These are phyloP conservation scores for Exophiala aquamarina DNA, from an alignment of 2,329 filamentous ascomycete genomes.

Conservation along the genomic window DNA sequence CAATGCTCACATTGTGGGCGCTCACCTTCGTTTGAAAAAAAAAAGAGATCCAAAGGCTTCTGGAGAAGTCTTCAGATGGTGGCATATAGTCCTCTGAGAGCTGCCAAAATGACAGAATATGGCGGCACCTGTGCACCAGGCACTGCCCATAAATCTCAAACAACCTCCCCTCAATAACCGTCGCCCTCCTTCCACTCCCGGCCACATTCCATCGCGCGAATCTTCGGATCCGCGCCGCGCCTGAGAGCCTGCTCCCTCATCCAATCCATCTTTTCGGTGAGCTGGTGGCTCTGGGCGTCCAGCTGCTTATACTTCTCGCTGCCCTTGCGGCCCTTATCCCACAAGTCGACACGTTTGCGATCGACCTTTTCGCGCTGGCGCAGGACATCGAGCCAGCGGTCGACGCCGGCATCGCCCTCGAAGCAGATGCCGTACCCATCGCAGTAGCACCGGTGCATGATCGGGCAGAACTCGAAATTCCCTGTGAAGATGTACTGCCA, in stretches of 20 bases:
- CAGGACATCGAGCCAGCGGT: conserved; percentile 47
- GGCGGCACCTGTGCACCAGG: no score
- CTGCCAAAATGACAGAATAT: no score
- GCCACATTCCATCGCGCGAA: conserved; percentile 53
- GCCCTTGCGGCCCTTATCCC: conserved; percentile 30
- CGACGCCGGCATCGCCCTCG: conserved; percentile 49
- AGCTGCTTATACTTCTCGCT: conserved; percentile 39
- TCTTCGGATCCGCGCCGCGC: conserved; percentile 51
- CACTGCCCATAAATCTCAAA: no score
- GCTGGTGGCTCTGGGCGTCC: conserved; percentile 42
- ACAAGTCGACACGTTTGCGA: conserved; percentile 41
- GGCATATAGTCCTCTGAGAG: no score
- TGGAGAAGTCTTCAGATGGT: no score
- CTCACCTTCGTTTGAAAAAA: no score
- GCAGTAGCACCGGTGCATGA: conserved; percentile 60
- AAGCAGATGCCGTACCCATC: conserved; percentile 66
- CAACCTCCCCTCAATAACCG: conserved; percentile 53
- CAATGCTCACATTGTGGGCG: no score
- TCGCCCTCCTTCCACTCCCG: conserved; percentile 57
- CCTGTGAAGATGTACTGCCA: conserved; percentile 65
- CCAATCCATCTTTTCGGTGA: conserved; percentile 44
- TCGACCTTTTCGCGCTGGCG: conserved; percentile 42
- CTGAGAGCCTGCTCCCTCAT: conserved; percentile 46
- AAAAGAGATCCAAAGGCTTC: no score
- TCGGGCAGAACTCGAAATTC: conserved; percentile 43